Evolutionary conservation across 306 rosid species (phyloP).

Genomic region (Astragalus glycyphyllos): DNA sequence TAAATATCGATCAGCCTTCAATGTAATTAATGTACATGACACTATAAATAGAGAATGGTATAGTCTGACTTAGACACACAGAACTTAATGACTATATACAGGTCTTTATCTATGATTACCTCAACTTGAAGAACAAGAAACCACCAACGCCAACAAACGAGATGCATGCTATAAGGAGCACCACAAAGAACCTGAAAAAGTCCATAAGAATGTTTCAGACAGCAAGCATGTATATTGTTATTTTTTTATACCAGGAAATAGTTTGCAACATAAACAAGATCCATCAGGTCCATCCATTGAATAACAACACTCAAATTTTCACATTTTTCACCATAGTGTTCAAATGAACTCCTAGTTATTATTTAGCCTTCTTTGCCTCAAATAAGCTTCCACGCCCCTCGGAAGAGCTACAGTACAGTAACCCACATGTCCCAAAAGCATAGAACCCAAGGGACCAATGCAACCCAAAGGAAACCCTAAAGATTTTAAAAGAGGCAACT

Average conservation of each 20-base stretch:
- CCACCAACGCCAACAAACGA: slow-evolving; percentile 90
- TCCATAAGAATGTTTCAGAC: slow-evolving; percentile 37
- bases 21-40: no score
- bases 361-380: slow-evolving; percentile 21
- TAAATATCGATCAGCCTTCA: no score
- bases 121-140: slow-evolving; percentile 76
- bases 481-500: not conserved
- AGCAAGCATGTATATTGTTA: slow-evolving; percentile 24
- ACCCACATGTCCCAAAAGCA: slow-evolving; percentile 9
- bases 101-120: slow-evolving; percentile 57
- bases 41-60: no score
- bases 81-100: no score
- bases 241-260: slow-evolving; percentile 1
- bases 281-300: slow-evolving; percentile 1
- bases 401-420: slow-evolving; percentile 22
- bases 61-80: no score
- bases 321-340: not conserved
- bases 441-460: slow-evolving; percentile 20
- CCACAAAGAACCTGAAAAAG: slow-evolving; percentile 79
- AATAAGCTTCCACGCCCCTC: slow-evolving; percentile 16
- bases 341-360: slow-evolving; percentile 13
- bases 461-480: slow-evolving; percentile 1
- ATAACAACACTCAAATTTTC: not conserved
- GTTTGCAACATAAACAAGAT: slow-evolving; percentile 29
- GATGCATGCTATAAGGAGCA: slow-evolving; percentile 79